A percentile compares a stretch with the other conserved stretches of the same genome.
phyloP scores from a whole-genome alignment of 805 yeast genomes.

The Candida insectorum region DNA sequence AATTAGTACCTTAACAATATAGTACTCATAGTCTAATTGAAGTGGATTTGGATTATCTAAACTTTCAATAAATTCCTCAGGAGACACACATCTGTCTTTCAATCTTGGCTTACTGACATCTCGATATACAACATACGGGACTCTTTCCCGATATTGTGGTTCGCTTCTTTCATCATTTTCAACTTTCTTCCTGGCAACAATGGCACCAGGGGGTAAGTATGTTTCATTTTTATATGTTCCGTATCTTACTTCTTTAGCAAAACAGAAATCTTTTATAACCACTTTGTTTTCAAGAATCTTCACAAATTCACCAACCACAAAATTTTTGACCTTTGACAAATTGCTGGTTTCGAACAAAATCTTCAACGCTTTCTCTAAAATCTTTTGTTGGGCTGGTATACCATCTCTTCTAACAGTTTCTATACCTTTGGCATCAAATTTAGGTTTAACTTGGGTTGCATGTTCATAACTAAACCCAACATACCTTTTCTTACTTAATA shows the following conservation, averaged over 20 bases:
- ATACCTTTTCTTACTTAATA: constrained; percentile 81
- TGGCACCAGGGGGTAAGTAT: constrained; percentile 89
- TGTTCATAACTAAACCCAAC: constrained; percentile 80
- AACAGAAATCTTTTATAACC: constrained; percentile 79
- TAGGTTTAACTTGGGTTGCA: constrained; percentile 52
- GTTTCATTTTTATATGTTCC: constrained; percentile 76
- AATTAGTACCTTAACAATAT: constrained; percentile 75
- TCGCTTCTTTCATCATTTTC: constrained; percentile 66
- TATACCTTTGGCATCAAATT: constrained; percentile 93
- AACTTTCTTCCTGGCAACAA: constrained; percentile 62
- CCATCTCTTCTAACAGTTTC: constrained; percentile 96
- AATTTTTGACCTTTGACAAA: constrained; percentile 64
- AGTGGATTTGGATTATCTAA: constrained; percentile 27
- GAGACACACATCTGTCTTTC: constrained; percentile 76
- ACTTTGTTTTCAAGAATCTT: constrained; percentile 63
- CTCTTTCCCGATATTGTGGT: constrained; percentile 86
- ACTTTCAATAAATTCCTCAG: constrained; percentile 61
- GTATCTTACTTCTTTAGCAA: constrained; percentile 83
- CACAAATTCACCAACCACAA: constrained; percentile 61
- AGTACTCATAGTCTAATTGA: constrained; percentile 76
- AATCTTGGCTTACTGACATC: constrained; percentile 54
- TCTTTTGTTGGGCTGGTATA: constrained; percentile 83
- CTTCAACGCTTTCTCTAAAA: constrained; percentile 67
- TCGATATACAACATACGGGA: constrained; percentile 77
- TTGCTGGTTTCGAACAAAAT: constrained; percentile 71